Evolutionary conservation across 2,329 filamentous ascomycete genomes (phyloP), one percentile per base, ranked within the genome.

Genomic region (Lachnum nothofagi): DNA sequence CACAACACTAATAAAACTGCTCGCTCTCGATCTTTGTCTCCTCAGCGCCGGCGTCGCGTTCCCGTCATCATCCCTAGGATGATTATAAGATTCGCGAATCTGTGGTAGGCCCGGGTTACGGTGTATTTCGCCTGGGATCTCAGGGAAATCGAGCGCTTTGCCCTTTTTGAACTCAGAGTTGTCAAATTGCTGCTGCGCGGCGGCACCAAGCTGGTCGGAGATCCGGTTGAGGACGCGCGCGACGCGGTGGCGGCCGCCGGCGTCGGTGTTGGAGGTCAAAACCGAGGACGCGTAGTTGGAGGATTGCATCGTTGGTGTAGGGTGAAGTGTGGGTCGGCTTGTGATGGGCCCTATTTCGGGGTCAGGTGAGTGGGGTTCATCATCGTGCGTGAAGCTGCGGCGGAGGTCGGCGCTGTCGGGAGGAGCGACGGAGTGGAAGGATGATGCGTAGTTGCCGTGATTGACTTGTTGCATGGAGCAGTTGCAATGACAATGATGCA

Each of bases 41-140:
- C 60, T 60, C 20, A 62, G 46, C 2, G 49, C 42, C 5, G 64
- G 64, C 1, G 63, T 63, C 14, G 55, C 42, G 20, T 63, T 63
- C 4, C 64, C 69, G 8, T 67, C 63, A 5, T 54, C 60, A 20
- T 69, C 64, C 14, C 62, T 62, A 8, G 48, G 56, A 3, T 53
- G 60, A 33, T 70, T 72, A 48, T 73, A 79, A 4, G 60, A 57
- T 24, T 68, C 63, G 39, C 65, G 68, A 22, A 74, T 70, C 3
- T 65, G 55, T 16, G 52, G 44, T 1, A 79, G 58, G 0, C 61
- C 56, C 1, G 55, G 59, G 40, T 79, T 79, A 24, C 75, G 70
- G 2, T 64, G 51, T 1, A 52, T 57, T 54, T 83, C 79, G 2
- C 77, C 80, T 0, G 80, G 80, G 0, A 79, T 67, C 46, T 75